Evolutionary conservation across 2,329 filamentous ascomycete genomes (phyloP).

Genomic region (Penicillium sp.): DNA sequence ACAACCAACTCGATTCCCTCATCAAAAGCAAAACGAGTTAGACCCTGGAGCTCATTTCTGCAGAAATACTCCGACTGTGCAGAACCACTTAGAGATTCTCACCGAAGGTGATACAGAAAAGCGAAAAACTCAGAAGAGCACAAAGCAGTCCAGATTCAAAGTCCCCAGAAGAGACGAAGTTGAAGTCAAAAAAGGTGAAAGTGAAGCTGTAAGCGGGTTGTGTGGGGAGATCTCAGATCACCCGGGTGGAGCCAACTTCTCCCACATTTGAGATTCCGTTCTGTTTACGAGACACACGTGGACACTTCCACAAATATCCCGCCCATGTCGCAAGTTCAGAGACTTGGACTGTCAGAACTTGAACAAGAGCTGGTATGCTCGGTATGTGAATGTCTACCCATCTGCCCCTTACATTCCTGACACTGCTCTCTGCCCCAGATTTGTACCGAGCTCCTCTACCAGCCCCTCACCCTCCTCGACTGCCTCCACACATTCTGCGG

Average conservation of each 20-base stretch:
- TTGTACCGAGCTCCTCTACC: slow-evolving; percentile 90
- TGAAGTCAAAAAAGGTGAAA: slow-evolving; percentile 1
- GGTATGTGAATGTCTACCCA: slow-evolving; percentile 55
- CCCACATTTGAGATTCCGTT: slow-evolving; percentile 6
- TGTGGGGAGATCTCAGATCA: slow-evolving; percentile 9
- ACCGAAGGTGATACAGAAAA: not conserved
- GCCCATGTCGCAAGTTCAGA: slow-evolving; percentile 11
- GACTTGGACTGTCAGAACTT: slow-evolving; percentile 58
- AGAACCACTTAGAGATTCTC: not conserved
- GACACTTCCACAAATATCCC: not conserved
- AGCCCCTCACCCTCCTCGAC: slow-evolving; percentile 85
- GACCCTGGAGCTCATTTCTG: not conserved
- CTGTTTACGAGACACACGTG: slow-evolving; percentile 1
- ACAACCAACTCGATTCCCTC: not conserved
- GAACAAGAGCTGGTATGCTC: slow-evolving; percentile 95
- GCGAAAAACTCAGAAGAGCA: not conserved
- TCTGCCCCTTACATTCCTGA: slow-evolving; percentile 18
- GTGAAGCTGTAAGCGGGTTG: slow-evolving; percentile 6
- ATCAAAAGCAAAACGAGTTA: not conserved
- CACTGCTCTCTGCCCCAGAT: slow-evolving; percentile 57
- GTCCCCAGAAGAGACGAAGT: not conserved
- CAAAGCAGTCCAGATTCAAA: not conserved
- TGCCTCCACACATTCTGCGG: slow-evolving; percentile 96
- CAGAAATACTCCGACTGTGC: not conserved
- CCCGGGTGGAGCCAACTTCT: slow-evolving; percentile 7